Evolutionary conservation across 2,329 filamentous ascomycete genomes (phyloP), one percentile per base, ranked within the genome.

Genomic region (Epichloe sylvatica): DNA sequence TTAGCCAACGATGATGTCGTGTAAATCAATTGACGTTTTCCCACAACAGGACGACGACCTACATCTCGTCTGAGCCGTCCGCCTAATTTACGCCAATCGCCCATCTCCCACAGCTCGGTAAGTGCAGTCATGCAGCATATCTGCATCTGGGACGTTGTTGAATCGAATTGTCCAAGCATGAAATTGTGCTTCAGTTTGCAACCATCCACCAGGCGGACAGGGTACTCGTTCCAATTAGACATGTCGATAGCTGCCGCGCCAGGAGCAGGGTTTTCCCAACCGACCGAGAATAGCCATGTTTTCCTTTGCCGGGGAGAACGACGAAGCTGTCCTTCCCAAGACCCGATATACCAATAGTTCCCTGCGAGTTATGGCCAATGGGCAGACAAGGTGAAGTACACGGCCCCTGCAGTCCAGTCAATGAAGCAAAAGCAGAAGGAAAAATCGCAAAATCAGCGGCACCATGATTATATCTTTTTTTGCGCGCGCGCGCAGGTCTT

Each of bases 21-120:
- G 25, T 30, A 4, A 30, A 9, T 30, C 8, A 4, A 30, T 30
- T 30, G 25, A 30, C 9, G 8, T 9, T 30, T 30, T 30, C 25
- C 25, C 25, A 30, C 25, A 30, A 30, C 25, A 30, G 25, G 25
- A 30, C 25, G 7, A 30, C 25, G 13, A 30, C 51, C 40, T 57
- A 69, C 68, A 50, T 66, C 68, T 21, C 60, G 35, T 13, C 70
- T 59, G 12, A 74, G 51, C n/a, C 71, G 63, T 12, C 68, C 71
- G 0, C 69, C 69, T 1, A 74, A 50, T 51, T 69, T 69, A 34
- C 60, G 61, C 71, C 70, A 74, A 23, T 66, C 65, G 1, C 64
- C 65, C n/a, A 60, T 64, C 13, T 66, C 59, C 13, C 72, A 52
- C 35, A 74, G 55, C 12, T 53, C 54, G n/a, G 59, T 55, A 3